phyloP scores from a whole-genome alignment of 805 yeast species.

The Ogataea polymorpha region DNA sequence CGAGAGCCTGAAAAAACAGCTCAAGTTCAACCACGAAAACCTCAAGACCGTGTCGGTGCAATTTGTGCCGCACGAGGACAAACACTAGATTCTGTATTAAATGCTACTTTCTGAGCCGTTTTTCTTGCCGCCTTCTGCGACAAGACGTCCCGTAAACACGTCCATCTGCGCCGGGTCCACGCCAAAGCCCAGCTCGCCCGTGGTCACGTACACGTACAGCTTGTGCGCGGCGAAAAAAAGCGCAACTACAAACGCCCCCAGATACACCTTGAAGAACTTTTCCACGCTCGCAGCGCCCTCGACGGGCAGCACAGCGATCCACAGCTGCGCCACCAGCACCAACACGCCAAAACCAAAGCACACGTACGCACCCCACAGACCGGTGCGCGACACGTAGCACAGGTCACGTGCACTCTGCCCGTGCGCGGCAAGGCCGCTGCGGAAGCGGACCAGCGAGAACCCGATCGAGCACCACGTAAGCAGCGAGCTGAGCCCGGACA shows the following conservation, averaged over 20 bases:
- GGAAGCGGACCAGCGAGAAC: constrained; percentile 42
- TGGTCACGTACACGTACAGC: constrained; percentile 17
- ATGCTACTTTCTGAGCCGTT: constrained; percentile 19
- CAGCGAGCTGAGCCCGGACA: constrained; percentile 46
- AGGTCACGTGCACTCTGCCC: constrained; percentile 41
- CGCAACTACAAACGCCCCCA: constrained; percentile 46
- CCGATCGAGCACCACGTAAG: constrained; percentile 51
- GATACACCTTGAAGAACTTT: constrained; percentile 42
- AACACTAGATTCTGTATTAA: constrained; percentile 8
- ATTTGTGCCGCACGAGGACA: constrained; percentile 25
- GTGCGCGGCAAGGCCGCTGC: constrained; percentile 42
- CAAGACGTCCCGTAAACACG: constrained; percentile 21
- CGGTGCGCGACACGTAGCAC: constrained; percentile 41
- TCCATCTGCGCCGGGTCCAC: constrained; percentile 21
- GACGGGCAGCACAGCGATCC: constrained; percentile 47
- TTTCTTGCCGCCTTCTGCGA: constrained; percentile 33
- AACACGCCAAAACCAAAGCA: constrained; percentile 36
- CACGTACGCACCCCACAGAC: constrained; percentile 40
- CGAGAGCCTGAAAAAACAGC: constrained; percentile 25
- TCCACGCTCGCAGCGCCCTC: constrained; percentile 30
- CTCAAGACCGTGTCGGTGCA: constrained; percentile 35
- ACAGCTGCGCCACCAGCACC: constrained; percentile 44
- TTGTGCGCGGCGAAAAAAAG: constrained; percentile 44
- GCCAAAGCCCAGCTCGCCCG: constrained; percentile 14
- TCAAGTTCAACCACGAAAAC: constrained; percentile 34